phyloP scores from a whole-genome alignment of 768 basidiomycete species.

The Mycena venus region DNA sequence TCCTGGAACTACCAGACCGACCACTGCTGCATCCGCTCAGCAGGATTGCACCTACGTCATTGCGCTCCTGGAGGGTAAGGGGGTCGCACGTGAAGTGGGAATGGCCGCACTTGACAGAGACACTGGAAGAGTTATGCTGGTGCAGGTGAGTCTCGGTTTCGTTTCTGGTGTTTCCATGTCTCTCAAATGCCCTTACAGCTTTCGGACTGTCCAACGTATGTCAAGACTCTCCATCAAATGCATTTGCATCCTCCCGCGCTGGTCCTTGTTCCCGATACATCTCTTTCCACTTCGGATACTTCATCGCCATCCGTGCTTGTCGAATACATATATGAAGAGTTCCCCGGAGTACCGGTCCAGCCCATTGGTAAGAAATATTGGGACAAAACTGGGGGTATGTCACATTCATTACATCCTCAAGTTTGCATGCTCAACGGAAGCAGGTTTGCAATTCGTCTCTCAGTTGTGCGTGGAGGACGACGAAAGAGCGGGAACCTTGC shows the following conservation, averaged over 20 bases:
- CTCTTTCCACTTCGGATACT: conserved; percentile 70
- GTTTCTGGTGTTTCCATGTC: conserved; percentile 11
- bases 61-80: conserved; percentile 82
- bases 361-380: conserved; percentile 85
- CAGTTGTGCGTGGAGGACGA: conserved; percentile 87
- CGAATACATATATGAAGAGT: conserved; percentile 80
- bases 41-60: conserved; percentile 75
- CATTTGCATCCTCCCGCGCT: conserved; percentile 79
- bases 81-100: conserved; percentile 87
- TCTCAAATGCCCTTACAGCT: conserved; percentile 58
- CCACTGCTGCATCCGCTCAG: conserved; percentile 71
- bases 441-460: conserved; percentile 84
- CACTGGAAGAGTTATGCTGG: conserved; percentile 79
- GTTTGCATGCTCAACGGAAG: neutral
- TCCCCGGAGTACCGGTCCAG: conserved; percentile 75
- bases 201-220: conserved; percentile 89
- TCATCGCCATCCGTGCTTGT: conserved; percentile 74
- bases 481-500: conserved; percentile 82
- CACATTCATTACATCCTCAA: conserved; percentile 31
- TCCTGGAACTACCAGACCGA: conserved; percentile 72
- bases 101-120: conserved; percentile 87
- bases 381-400: conserved; percentile 83
- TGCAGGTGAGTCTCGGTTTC: conserved; percentile 70
- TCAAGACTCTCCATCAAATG: conserved; percentile 90
- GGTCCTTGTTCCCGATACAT: conserved; percentile 88